A percentile compares a stretch with the other conserved stretches of the same genome.
phyloP scores from a whole-genome alignment of 257 asterid genomes.

The Echium plantagineum region DNA sequence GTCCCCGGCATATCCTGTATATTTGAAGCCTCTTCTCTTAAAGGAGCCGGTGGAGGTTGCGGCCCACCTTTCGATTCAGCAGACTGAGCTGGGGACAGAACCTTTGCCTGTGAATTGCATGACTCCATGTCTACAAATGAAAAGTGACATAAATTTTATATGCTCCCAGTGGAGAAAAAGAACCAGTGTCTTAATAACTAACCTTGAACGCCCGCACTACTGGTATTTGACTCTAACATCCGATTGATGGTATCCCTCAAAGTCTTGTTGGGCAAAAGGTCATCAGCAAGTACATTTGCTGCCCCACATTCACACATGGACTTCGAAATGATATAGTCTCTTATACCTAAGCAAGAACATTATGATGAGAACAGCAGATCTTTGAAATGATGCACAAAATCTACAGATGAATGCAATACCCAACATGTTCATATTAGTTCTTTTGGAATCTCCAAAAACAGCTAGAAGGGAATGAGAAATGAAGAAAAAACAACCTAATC shows the following conservation, averaged over 20 bases:
- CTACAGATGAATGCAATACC: neutral
- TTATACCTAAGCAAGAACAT: constrained; percentile 47
- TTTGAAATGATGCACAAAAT: too few species aligned
- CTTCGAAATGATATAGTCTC: constrained; percentile 72
- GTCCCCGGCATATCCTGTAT: constrained; percentile 35
- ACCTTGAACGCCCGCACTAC: constrained; percentile 90
- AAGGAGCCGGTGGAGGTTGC: constrained; percentile 33
- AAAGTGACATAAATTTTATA: constrained; percentile 1
- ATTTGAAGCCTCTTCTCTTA: constrained; percentile 39
- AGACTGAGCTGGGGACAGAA: constrained; percentile 77
- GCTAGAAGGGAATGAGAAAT: too few species aligned
- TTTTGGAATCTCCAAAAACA: neutral
- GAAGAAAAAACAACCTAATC: neutral
- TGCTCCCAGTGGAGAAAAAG: constrained; percentile 1
- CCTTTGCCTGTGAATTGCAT: constrained; percentile 65
- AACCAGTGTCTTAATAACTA: constrained; percentile 8
- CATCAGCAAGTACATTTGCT: constrained; percentile 77
- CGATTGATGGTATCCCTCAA: constrained; percentile 84
- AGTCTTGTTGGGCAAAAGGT: constrained; percentile 91
- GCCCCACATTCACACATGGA: constrained; percentile 83
- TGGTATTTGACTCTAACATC: constrained; percentile 65
- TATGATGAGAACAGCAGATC: constrained; percentile 3
- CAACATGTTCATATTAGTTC: neutral
- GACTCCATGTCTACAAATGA: constrained; percentile 81
- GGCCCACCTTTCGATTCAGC: constrained; percentile 75